Percentiles rank a stretch among this genome's conserved stretches.
Evolutionary conservation across 306 rosid genomes (phyloP).

Genomic region (Malus orientalis): DNA sequence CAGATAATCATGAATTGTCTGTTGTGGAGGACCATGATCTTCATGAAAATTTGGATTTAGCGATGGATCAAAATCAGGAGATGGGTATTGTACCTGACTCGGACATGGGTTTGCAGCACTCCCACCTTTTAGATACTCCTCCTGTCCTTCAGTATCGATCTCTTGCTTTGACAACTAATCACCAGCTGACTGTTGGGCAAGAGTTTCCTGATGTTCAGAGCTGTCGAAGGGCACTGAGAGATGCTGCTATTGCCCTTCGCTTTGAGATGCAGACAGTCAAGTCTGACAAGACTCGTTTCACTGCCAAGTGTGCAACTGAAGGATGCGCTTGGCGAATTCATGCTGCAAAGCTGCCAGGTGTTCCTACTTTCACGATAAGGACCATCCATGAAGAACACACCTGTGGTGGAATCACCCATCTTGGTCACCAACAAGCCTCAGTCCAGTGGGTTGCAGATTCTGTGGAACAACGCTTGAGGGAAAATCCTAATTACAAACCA

Average conservation of each 20-base stretch:
- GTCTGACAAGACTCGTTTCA: conserved; percentile 51
- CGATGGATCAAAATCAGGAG: conserved; percentile 35
- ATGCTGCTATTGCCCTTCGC: conserved; percentile 46
- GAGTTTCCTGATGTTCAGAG: conserved; percentile 49
- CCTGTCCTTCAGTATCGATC: conserved; percentile 36
- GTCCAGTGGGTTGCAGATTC: conserved; percentile 53
- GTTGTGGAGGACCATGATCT: conserved; percentile 28
- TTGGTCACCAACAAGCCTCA: conserved; percentile 54
- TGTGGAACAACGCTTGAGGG: conserved; percentile 41
- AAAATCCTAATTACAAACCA: conserved; percentile 42
- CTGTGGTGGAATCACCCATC: conserved; percentile 44
- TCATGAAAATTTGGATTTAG: conserved; percentile 31
- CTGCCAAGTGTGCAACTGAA: conserved; percentile 41
- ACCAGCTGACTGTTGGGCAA: conserved; percentile 42
- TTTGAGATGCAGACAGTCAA: conserved; percentile 45
- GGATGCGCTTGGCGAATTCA: conserved; percentile 61
- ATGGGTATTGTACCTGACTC: conserved; percentile 20
- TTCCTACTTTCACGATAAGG: conserved; percentile 44
- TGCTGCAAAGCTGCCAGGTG: conserved; percentile 50
- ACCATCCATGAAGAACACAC: conserved; percentile 42
- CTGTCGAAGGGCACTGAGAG: conserved; percentile 54
- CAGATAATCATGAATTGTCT: conserved; percentile 31
- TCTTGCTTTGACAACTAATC: not conserved
- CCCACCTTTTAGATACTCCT: conserved; percentile 11
- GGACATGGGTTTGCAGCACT: conserved; percentile 21